Evolutionary conservation across 768 basidiomycete species (phyloP).

Genomic region (button mushroom (Agaricus bisporus)): DNA sequence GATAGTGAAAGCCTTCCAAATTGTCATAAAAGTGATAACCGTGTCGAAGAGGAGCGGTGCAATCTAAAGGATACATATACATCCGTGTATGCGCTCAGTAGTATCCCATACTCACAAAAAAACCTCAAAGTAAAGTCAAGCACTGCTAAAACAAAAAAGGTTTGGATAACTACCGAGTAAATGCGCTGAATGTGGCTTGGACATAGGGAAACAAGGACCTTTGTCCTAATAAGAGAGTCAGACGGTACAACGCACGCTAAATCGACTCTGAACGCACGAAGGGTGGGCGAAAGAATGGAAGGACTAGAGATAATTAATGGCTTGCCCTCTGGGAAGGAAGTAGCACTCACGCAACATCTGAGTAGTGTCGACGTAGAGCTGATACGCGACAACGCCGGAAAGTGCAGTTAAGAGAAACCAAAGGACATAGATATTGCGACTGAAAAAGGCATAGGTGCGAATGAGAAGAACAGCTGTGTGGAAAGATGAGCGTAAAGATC

Average conservation of each 20-base stretch:
- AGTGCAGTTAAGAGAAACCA: conserved; percentile 59
- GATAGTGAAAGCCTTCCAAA: conserved; percentile 74
- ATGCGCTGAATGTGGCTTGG: conserved; percentile 79
- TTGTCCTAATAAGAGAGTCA: conserved; percentile 24
- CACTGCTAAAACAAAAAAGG: conserved; percentile 7
- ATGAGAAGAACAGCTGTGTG: conserved; percentile 68
- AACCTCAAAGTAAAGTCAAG: conserved; percentile 29
- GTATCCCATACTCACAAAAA: conserved; percentile 42
- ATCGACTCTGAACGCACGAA: conserved; percentile 33
- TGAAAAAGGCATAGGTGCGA: conserved; percentile 83
- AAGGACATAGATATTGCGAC: conserved; percentile 65
- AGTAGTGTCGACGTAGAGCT: conserved; percentile 72
- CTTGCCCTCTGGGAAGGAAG: conserved; percentile 1
- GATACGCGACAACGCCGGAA: conserved; percentile 72
- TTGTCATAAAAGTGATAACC: conserved; percentile 73
- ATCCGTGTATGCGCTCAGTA: not conserved
- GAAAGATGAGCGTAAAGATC: conserved; percentile 11
- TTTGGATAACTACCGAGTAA: conserved; percentile 52
- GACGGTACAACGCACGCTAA: not conserved
- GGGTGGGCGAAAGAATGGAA: conserved; percentile 60
- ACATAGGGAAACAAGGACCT: conserved; percentile 77
- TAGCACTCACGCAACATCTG: conserved; percentile 64
- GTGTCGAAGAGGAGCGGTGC: conserved; percentile 80
- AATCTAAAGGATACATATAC: conserved; percentile 38
- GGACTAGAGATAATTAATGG: conserved; percentile 32